Percentiles rank a stretch among this genome's conserved stretches.
phyloP scores from a whole-genome alignment of 257 asterid genomes.

The Perilla frutescens region DNA sequence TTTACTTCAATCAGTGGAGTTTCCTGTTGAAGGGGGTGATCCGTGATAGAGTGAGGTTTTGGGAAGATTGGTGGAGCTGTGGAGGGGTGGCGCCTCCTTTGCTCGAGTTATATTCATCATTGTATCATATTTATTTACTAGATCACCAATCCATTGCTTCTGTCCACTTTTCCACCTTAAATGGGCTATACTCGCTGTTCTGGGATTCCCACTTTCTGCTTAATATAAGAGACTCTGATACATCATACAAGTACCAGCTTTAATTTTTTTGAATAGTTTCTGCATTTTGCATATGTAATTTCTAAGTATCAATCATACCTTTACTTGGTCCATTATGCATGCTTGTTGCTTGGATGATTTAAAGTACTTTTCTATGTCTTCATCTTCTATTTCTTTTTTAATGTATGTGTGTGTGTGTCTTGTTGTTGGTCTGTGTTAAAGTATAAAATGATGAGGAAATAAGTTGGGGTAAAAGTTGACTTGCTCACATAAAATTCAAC shows the following conservation, averaged over 20 bases:
- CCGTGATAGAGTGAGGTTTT: background rate
- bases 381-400: background rate
- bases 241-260: background rate
- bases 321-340: constrained; percentile 11
- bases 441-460: constrained; percentile 5
- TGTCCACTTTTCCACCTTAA: background rate
- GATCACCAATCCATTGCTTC: background rate
- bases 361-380: background rate
- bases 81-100: background rate
- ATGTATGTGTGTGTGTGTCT: no score
- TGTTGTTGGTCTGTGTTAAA: background rate
- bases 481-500: background rate
- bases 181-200: background rate
- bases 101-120: background rate
- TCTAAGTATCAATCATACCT: background rate
- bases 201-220: background rate
- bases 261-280: background rate
- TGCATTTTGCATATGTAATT: constrained; percentile 6
- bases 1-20: no score
- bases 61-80: background rate
- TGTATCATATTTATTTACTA: background rate
- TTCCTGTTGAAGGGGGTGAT: background rate
- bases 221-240: background rate
- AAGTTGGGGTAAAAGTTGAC: background rate
- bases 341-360: background rate